Evolutionary conservation across 306 rosid genomes (phyloP), one percentile per base, ranked within the genome.

Genomic region (Malus asiatica): DNA sequence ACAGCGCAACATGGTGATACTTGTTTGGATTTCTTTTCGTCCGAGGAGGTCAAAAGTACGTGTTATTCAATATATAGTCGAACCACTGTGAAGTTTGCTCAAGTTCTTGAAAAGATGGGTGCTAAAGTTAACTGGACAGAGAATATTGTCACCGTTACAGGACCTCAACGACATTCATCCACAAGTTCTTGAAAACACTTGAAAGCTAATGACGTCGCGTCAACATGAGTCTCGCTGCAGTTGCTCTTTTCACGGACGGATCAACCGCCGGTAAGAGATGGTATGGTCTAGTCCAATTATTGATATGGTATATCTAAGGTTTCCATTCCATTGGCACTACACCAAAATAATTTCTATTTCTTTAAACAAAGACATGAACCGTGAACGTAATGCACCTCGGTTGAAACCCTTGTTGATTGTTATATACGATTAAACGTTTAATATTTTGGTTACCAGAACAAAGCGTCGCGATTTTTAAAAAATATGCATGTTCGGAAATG

Each of bases 21-120:
- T 33, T 5, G 83, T 55, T 96, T 98, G 96, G 98, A 96, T 74
- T 86, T 83, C 93, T 96, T 83, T 87, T 83, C 77, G 82, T 96
- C 74, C 88, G 76, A 38, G 99, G 99, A 78, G 97, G 98, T 68
- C 98, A 90, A 84, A 96, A 88, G 69, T 96, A 90, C 91, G 98
- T 88, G 70, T 82, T 74, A 76, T 71, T 73, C 62, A 64, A 22
- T 63, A 68, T 71, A 44, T 74, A 16, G 32, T 76, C 40, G 46
- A 32, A 45, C 25, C 23, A 62, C 71, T 71, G 81, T 78, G 64
- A 73, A 86, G 77, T 96, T 96, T 62, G 99, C 99, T 33, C 93
- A 88, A 86, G 99, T 96, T 62, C 99, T 96, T 71, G 99, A 88
- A 85, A 90, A 86, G 87, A 96, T 96, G 99, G 99, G 99, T 73